These are phyloP conservation scores for Teunomyces cretensis DNA, from an alignment of 805 yeast genomes.

Conservation along the genomic window DNA sequence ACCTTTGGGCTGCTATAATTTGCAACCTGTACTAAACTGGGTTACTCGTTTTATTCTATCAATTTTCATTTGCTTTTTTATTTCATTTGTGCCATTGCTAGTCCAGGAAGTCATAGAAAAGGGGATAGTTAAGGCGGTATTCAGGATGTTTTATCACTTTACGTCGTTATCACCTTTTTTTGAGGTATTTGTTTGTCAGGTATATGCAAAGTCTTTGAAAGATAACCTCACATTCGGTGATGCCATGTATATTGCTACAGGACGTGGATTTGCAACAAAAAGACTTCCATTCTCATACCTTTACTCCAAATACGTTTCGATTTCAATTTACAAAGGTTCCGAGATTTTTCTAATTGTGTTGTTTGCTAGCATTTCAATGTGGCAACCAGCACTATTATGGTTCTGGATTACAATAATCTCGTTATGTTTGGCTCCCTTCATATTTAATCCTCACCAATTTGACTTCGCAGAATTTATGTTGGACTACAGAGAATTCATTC, in stretches of 20 bases:
- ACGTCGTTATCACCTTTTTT: conserved; percentile 84
- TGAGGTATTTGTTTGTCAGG: conserved; percentile 94
- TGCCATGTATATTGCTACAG: conserved; percentile 88
- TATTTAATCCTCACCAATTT: conserved; percentile 57
- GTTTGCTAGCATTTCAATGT: conserved; percentile 77
- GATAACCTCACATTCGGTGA: conserved; percentile 86
- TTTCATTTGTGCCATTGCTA: conserved; percentile 83
- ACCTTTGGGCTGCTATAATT: conserved; percentile 84
- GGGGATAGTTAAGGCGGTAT: conserved; percentile 72
- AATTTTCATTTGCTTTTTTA: conserved; percentile 88
- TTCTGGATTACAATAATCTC: conserved; percentile 52
- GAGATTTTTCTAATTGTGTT: conserved; percentile 65
- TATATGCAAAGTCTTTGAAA: conserved; percentile 76
- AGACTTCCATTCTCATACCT: conserved; percentile 70
- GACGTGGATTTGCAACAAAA: conserved; percentile 89
- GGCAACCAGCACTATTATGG: conserved; percentile 71
- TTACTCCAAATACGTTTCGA: conserved; percentile 72
- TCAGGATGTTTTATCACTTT: conserved; percentile 73
- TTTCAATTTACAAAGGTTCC: conserved; percentile 78
- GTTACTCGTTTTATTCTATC: conserved; percentile 84
- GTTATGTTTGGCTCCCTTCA: conserved; percentile 48
- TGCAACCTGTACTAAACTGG: conserved; percentile 88
- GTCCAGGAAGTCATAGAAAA: conserved; percentile 87
- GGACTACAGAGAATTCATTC: conserved; percentile 48
- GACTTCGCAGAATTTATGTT: conserved; percentile 46